Base-by-base conservation (phyloP, 306 rosid genomes). In the Carpinus fangiana region DNA sequence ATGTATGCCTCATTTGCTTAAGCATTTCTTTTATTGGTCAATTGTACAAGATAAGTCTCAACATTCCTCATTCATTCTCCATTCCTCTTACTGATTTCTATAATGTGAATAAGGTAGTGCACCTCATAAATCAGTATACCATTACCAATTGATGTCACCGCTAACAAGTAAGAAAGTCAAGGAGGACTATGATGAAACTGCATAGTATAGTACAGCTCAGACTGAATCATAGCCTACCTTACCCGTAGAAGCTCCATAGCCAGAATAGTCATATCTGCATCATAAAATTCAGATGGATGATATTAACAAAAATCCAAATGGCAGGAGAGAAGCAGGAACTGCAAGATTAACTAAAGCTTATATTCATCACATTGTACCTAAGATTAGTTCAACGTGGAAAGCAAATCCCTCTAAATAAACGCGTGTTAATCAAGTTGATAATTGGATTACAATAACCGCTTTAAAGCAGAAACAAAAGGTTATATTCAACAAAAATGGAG, bases 161-260 rank as follows among this genome's bases (percentile, higher is more conserved):
- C 26, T 9, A 67, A 67, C 20, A 67, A 10, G 28, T 41, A 41
- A 41, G 26, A 41, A 10, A 26, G 62, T 45, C 64, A 69, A 73
- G 26, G 21, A 52, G 51, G 47, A 74, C 56, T 70, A 72, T 41
- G 48, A 48, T 36, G 56, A 62, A 67, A 41, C 52, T 43, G 77
- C 51, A 79, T 76, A 74, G 3, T 41, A 41, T 41, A 2, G 72
- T 10, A 67, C 51, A 67, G 3, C 51, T n/a, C 72, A 8, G 72
- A 59, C 68, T 26, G 69, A 80, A 77, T 36, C 81, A 75, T 77
- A 53, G 76, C 86, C 79, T 89, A 96, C 99, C 94, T 89, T 88
- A 82, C 99, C 99, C 26, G 96, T 89, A 68, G 99, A 96, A 86
- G 97, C 98, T 80, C 99, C 99, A 79, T 96, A 96, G 62, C 99